Conservation (phyloP, 768 basidiomycete species). For the Lenzites betulinus region DNA sequence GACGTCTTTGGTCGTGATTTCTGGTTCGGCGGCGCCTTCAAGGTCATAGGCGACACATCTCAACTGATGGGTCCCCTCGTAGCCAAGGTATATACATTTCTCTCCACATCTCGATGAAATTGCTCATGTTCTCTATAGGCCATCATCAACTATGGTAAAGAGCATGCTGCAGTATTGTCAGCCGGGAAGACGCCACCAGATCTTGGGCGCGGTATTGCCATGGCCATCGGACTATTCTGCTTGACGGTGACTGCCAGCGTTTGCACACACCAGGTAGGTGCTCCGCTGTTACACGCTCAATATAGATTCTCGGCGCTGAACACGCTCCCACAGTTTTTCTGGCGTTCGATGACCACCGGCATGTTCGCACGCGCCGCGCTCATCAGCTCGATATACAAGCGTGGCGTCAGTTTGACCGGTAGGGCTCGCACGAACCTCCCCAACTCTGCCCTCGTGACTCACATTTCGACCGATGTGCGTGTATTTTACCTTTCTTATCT, state of each 20-base stretch:
- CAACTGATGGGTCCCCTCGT: slow-evolving; percentile 66
- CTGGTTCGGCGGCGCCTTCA: slow-evolving; percentile 65
- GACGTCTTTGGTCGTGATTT: slow-evolving; percentile 59
- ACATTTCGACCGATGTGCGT: slow-evolving; percentile 66
- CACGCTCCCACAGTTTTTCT: slow-evolving; percentile 56
- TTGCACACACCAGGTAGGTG: slow-evolving; percentile 60
- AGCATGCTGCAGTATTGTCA: slow-evolving; percentile 42
- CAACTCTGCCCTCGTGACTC: slow-evolving; percentile 62
- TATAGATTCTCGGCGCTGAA: too few species aligned
- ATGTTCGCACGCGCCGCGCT: slow-evolving; percentile 65
- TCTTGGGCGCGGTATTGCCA: slow-evolving; percentile 58
- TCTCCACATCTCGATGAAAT: neutral
- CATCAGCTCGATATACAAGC: slow-evolving; percentile 70
- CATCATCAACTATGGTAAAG: slow-evolving; percentile 63
- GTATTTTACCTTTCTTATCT: neutral
- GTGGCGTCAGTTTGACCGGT: slow-evolving; percentile 63
- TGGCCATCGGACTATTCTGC: slow-evolving; percentile 56
- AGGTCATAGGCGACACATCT: slow-evolving; percentile 62
- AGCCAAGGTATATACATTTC: slow-evolving; percentile 46
- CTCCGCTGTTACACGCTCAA: neutral
- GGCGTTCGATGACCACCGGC: slow-evolving; percentile 67
- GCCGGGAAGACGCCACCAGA: slow-evolving; percentile 37
- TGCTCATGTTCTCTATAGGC: too few species aligned
- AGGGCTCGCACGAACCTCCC: slow-evolving; percentile 63
- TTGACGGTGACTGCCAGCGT: slow-evolving; percentile 55